Conservation (phyloP, 73 alveolate species). For the Paramecium sonneborni region DNA sequence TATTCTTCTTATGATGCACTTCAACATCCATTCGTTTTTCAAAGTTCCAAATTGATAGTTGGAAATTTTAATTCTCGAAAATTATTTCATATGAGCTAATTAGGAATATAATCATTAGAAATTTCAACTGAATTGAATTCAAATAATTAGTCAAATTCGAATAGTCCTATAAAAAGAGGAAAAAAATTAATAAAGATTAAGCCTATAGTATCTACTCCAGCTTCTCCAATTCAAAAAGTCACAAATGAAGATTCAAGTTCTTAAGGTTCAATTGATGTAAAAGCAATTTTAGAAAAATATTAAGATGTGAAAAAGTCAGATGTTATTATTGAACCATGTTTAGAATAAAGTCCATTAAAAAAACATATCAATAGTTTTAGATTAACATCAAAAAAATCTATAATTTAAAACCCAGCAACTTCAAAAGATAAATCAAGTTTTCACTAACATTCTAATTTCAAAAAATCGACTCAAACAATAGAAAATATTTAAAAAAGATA, state of each 20-base stretch:
- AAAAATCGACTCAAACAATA: neutral
- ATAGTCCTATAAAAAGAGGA: slow-evolving; percentile 9
- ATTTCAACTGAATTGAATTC: neutral
- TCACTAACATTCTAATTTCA: neutral
- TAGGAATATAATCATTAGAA: neutral
- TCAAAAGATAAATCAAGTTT: neutral
- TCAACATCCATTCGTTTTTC: neutral
- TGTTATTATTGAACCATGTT: neutral
- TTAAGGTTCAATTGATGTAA: slow-evolving; percentile 16
- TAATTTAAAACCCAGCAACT: neutral
- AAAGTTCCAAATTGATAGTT: neutral
- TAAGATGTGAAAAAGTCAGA: neutral
- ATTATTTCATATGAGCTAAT: neutral
- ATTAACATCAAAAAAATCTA: neutral
- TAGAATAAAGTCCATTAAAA: neutral
- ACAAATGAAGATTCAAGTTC: neutral
- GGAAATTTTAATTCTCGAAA: neutral
- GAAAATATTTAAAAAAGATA: neutral
- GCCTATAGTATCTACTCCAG: neutral
- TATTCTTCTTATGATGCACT: neutral
- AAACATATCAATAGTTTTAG: neutral
- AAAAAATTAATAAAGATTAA: neutral
- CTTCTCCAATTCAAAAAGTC: neutral
- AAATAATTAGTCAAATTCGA: neutral
- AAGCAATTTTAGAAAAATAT: neutral